Percentiles rank a stretch among this genome's conserved stretches.
phyloP scores from a whole-genome alignment of 1,284 basidiomycete species.

The Termitomyces sp. region DNA sequence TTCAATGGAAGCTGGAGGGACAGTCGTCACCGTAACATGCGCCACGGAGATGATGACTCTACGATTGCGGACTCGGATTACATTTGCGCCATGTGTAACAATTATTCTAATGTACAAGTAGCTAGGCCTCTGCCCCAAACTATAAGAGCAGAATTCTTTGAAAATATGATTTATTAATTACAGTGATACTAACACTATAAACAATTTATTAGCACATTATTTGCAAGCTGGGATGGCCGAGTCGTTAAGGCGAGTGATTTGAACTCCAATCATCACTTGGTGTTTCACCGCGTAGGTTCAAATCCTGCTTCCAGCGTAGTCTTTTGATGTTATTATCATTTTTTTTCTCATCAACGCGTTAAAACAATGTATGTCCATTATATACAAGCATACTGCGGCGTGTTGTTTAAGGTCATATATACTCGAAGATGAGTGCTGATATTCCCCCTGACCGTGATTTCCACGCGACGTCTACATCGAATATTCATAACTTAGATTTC shows the following conservation, averaged over 20 bases:
- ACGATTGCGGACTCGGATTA: not conserved
- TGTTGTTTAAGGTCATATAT: not conserved
- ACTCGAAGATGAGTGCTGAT: not conserved
- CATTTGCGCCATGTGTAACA: not conserved
- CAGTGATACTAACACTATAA: too few relatives aligned
- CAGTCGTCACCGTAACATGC: not conserved
- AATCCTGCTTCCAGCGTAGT: constrained; percentile 71
- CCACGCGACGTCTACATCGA: not conserved
- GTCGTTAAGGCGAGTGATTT: constrained; percentile 82
- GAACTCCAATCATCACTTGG: constrained; percentile 55
- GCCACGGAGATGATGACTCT: not conserved
- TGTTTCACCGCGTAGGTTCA: constrained; percentile 40
- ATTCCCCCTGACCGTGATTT: not conserved
- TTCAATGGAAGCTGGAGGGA: constrained; percentile 33
- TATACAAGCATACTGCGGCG: too few relatives aligned
- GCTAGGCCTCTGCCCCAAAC: too few relatives aligned
- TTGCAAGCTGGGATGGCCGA: constrained; percentile 54
- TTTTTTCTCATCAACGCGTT: too few relatives aligned
- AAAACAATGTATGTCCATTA: too few relatives aligned
- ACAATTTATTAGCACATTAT: too few relatives aligned
- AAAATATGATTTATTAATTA: too few relatives aligned
- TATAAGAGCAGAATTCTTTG: not conserved
- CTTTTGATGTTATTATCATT: not conserved
- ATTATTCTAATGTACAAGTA: not conserved
- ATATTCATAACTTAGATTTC: constrained; percentile 11